Evolutionary conservation across 2,329 filamentous ascomycete species (phyloP).

Genomic region (Cordyceps cateniannulata): DNA sequence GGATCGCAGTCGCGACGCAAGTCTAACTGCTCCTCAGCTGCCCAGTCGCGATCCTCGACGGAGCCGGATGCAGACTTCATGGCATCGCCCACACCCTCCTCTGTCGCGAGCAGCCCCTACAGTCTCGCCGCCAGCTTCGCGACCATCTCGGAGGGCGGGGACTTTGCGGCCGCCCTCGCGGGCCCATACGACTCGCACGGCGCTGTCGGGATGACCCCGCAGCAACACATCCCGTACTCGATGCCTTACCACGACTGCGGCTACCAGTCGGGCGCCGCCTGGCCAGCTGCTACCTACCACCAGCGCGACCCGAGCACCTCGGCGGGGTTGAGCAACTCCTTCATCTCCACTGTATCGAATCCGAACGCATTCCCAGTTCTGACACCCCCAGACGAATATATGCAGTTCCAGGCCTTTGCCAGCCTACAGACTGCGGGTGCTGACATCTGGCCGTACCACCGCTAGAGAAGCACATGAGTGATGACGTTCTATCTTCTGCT

Average conservation of each 20-base stretch:
- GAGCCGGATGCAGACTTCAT: conserved; percentile 3
- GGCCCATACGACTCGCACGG: not conserved
- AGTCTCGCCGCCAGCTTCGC: conserved; percentile 2
- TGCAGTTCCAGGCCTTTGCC: conserved; percentile 8
- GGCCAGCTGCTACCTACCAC: not conserved
- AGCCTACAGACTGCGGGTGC: not conserved
- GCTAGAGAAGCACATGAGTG: not conserved
- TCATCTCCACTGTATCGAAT: conserved; percentile 2
- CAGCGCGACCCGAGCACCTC: not conserved
- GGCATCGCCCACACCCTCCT: not conserved
- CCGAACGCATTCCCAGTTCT: conserved; percentile 3
- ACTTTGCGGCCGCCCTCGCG: not conserved
- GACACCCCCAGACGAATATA: conserved; percentile 10
- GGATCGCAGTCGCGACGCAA: conserved; percentile 9
- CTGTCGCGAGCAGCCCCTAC: conserved; percentile 7
- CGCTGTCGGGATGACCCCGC: not conserved
- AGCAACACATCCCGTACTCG: not conserved
- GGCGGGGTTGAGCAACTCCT: not conserved
- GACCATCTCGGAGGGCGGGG: not conserved
- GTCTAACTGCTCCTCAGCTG: not conserved
- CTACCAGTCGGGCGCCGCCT: not conserved
- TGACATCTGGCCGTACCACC: conserved; percentile 12
- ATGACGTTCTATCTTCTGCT: not conserved
- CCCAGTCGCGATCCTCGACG: conserved; percentile 4
- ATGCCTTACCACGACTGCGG: conserved; percentile 6